phyloP scores from a whole-genome alignment of 139 green algal species.

The Dunaliella primolecta region DNA sequence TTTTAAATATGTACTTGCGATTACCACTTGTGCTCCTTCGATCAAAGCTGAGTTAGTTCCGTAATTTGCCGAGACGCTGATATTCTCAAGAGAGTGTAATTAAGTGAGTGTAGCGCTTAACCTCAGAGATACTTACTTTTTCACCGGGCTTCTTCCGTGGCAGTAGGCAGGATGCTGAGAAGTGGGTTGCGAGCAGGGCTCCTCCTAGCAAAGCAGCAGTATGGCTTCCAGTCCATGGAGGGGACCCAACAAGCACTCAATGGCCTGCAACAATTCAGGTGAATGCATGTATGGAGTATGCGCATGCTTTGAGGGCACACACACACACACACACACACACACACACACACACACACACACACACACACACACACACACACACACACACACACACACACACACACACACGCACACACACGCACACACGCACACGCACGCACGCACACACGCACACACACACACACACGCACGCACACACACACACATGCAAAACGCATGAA shows the following conservation, averaged over 20 bases:
- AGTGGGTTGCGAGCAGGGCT: background rate
- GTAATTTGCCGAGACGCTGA: too few relatives aligned
- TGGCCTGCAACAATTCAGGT: conserved; percentile 8
- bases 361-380: background rate
- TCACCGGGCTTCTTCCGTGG: too few relatives aligned
- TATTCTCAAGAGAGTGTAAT: too few relatives aligned
- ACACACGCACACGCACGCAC: background rate
- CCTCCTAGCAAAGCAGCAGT: background rate
- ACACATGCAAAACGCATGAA: background rate
- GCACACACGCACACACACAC: background rate
- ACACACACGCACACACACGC: background rate
- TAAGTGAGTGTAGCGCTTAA: too few relatives aligned
- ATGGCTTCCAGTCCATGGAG: background rate
- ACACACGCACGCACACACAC: background rate
- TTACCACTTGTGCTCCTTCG: too few relatives aligned
- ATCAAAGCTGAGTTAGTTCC: too few relatives aligned
- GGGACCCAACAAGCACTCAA: background rate
- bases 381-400: background rate
- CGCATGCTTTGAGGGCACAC: background rate
- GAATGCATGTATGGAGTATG: too few relatives aligned
- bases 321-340: background rate
- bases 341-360: background rate
- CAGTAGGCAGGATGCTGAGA: too few relatives aligned
- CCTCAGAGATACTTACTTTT: too few relatives aligned
- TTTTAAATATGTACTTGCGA: too few relatives aligned